phyloP scores from a whole-genome alignment of 257 asterid species.

The Phtheirospermum japonicum region DNA sequence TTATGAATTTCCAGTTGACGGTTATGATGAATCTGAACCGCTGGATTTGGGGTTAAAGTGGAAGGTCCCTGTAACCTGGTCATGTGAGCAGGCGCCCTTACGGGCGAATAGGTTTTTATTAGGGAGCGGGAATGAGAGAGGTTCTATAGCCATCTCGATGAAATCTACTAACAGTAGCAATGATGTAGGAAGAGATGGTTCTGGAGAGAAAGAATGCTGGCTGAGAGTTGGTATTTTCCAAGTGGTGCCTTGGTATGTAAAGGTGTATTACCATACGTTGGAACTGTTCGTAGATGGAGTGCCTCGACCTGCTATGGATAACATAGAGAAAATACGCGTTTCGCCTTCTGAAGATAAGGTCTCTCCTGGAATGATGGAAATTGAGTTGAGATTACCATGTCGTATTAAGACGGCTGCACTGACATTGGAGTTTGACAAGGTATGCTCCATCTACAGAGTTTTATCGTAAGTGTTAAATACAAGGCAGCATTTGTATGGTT shows the following conservation, averaged over 20 bases:
- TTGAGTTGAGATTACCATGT: slow-evolving; percentile 72
- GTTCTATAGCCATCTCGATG: slow-evolving; percentile 85
- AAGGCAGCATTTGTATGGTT: slow-evolving; percentile 9
- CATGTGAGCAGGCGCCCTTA: slow-evolving; percentile 74
- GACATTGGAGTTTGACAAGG: slow-evolving; percentile 95
- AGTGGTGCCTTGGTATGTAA: slow-evolving; percentile 98
- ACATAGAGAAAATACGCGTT: slow-evolving; percentile 59
- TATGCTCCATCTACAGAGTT: slow-evolving; percentile 28
- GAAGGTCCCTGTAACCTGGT: slow-evolving; percentile 81
- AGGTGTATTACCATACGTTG: slow-evolving; percentile 85
- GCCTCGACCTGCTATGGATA: slow-evolving; percentile 45
- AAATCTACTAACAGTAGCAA: slow-evolving; percentile 47
- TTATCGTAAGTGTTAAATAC: background rate
- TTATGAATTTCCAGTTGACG: slow-evolving; percentile 57
- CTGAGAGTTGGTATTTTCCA: slow-evolving; percentile 75
- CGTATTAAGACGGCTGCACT: slow-evolving; percentile 67
- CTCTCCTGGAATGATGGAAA: slow-evolving; percentile 90
- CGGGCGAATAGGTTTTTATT: slow-evolving; percentile 75
- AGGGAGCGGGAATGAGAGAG: slow-evolving; percentile 98
- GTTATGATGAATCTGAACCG: slow-evolving; percentile 51
- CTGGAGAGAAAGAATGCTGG: slow-evolving; percentile 44
- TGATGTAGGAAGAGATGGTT: slow-evolving; percentile 28
- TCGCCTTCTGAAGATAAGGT: slow-evolving; percentile 96
- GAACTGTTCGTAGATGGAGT: slow-evolving; percentile 67
- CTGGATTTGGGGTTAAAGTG: slow-evolving; percentile 79